Percentiles rank a stretch among this genome's conserved stretches.
phyloP scores from a whole-genome alignment of 75 land plant species.

The Sequoiadendron giganteum region DNA sequence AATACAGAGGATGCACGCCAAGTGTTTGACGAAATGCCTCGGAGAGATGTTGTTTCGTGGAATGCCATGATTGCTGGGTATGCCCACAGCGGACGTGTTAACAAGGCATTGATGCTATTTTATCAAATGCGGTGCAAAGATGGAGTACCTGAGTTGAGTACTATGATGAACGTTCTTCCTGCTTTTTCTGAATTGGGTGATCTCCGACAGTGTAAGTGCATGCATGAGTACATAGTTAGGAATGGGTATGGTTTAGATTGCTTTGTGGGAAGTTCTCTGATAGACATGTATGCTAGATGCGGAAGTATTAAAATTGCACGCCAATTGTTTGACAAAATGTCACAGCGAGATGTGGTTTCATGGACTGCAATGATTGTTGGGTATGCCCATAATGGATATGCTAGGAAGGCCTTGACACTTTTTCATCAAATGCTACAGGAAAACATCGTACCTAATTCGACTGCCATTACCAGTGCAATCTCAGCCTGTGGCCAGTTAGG shows the following conservation, averaged over 20 bases:
- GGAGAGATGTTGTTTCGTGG: conserved; percentile 20
- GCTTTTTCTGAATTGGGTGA: conserved; percentile 16
- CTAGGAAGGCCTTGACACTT: conserved; percentile 16
- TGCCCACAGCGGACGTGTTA: conserved; percentile 8
- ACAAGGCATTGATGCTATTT: conserved; percentile 17
- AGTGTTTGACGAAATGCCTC: conserved; percentile 16
- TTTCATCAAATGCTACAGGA: conserved; percentile 18
- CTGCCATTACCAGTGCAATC: conserved; percentile 20
- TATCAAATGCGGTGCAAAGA: background rate
- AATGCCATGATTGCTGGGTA: conserved; percentile 25
- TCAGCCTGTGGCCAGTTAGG: conserved; percentile 16
- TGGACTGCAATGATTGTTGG: conserved; percentile 23
- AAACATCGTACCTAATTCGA: conserved; percentile 9
- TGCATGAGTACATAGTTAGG: conserved; percentile 13
- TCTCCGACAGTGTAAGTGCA: conserved; percentile 11
- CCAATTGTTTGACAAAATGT: conserved; percentile 15
- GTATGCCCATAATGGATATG: conserved; percentile 19
- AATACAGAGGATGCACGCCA: conserved; percentile 20
- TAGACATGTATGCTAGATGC: conserved; percentile 32
- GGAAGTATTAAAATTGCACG: conserved; percentile 20
- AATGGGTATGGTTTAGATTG: conserved; percentile 13
- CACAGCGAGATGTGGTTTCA: conserved; percentile 8
- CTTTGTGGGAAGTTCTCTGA: conserved; percentile 16
- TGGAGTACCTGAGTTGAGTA: conserved; percentile 10
- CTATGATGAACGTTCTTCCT: conserved; percentile 9